Evolutionary conservation across 139 green algal species (phyloP).

Genomic region (Chlamydomonas sphaeroides): DNA sequence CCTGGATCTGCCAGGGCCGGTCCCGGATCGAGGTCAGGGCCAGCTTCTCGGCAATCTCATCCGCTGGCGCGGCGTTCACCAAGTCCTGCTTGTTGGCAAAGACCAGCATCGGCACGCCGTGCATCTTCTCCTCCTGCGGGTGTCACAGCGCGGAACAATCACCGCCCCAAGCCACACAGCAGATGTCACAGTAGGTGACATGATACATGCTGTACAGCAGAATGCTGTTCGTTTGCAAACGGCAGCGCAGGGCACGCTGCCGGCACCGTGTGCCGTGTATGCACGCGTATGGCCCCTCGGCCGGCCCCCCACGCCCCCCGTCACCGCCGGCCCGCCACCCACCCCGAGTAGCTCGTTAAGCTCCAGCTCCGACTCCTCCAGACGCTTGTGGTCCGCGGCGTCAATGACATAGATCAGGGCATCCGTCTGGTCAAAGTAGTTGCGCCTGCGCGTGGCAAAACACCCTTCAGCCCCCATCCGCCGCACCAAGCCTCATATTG

Average conservation of each 20-base stretch:
- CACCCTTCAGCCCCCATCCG: not conserved
- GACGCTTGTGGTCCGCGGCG: conserved; percentile 74
- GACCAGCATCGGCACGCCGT: conserved; percentile 75
- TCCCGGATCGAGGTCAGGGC: conserved; percentile 71
- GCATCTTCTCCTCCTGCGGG: conserved; percentile 80
- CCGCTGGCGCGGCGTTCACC: conserved; percentile 59
- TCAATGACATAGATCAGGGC: conserved; percentile 87
- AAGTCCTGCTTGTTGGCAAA: conserved; percentile 90
- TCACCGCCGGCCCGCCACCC: no score
- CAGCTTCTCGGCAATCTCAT: conserved; percentile 73
- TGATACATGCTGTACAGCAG: no score
- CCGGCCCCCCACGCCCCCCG: no score
- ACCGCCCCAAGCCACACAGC: no score
- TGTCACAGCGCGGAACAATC: no score
- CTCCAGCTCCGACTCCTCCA: conserved; percentile 77
- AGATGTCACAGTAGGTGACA: no score
- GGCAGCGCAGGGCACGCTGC: no score
- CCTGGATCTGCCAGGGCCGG: conserved; percentile 84
- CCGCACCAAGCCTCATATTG: not conserved
- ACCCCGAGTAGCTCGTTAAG: conserved; percentile 72
- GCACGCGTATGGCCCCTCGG: no score
- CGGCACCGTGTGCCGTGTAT: no score
- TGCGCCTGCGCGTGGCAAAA: conserved; percentile 61
- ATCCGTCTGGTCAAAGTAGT: conserved; percentile 89
- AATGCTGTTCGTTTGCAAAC: no score